Base-by-base conservation (phyloP, 768 basidiomycete species). In the Cystofilobasidium capitatum region DNA sequence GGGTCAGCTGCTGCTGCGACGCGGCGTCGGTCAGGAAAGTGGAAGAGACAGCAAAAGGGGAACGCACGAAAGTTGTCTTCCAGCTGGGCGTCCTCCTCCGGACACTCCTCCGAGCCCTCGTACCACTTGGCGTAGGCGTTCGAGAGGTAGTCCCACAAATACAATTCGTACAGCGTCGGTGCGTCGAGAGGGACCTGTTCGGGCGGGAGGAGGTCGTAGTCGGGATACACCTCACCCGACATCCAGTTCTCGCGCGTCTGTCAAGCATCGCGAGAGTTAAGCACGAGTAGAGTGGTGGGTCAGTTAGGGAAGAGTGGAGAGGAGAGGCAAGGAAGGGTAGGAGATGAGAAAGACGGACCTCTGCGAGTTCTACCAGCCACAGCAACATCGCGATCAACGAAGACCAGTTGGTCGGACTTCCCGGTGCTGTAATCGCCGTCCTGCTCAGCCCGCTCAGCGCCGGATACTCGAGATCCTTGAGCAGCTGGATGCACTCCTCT, bases 361-460 rank as follows among this genome's bases (percentile, higher is more conserved):
- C 87, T 73, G 88, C 86, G 71, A 89, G 76, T 72, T 89, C 86
- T 10, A 88, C 89, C 17, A 99, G 79, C 96, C 96, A 99, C 77
- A 93, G 88, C 39, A 98, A 75, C 73, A 89, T 88, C 26, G 88
- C 94, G 20, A 98, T 80, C 31, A 96, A 77, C 26, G 84, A 81
- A 0, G 91, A 89, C 96, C 94, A 98, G n/a, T 87, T 86, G 77
- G 90, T 88, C 80, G 88, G 87, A 63, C 86, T 87, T 0, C 89
- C 93, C 0, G 91, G 88, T 2, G 92, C 87, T 10, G 86, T 86
- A 6, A 98, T 77, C 82, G 89, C 90, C 71, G 89, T 92, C 61
- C 86, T 85, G 71, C 91, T 89, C 22, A 97, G 82, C 66, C 84
- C 82, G 60, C 86, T 82, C 4, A 85, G 81, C 67, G 85, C 88